Evolutionary conservation across 2,329 filamentous ascomycete species (phyloP), one percentile per base, ranked within the genome.

Genomic region (Claviceps capensis): DNA sequence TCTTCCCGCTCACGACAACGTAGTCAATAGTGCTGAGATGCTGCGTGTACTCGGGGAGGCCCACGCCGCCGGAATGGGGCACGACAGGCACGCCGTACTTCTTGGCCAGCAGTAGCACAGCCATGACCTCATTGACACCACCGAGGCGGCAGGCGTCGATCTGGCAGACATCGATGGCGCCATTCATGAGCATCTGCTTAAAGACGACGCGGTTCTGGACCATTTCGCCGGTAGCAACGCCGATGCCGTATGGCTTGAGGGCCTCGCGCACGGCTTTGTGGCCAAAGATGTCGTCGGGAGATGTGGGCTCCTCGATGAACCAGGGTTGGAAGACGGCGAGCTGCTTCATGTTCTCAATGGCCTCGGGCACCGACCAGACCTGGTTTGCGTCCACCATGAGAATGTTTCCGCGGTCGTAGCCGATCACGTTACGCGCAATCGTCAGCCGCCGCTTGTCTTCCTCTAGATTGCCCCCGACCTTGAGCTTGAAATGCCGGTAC

Each of bases 371-470:
- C 49, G 83, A 88, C 88, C 88, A 95, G 54, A 93, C 77, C 73
- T 95, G 89, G 71, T 95, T 95, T 49, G 88, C 88, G 70, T 95
- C 88, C 13, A 94, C 83, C 88, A 95, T 95, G 60, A 95, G 76
- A 50, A 91, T 78, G 67, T 91, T 91, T 54, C 84, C 88, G 63
- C 76, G 73, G 67, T 94, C 88, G 67, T 85, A 91, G 2, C 87
- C 86, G 64, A 95, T 85, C 42, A 91, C 81, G 34, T 86, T 80
- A 46, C 88, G 75, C 5, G 87, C 88, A 65, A 94, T 88, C 14
- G 68, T 66, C 59, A 95, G 72, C 4, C 89, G 75, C 53, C 77
- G 73, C 60, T 77, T 76, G 67, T 95, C 88, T 56, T 83, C 80
- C 58, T 82, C 84, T 16, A 94, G 62, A 58, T 78, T 79, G 11